phyloP scores from a whole-genome alignment of 129 eudicot genomes.

The Ambrosia artemisiifolia region DNA sequence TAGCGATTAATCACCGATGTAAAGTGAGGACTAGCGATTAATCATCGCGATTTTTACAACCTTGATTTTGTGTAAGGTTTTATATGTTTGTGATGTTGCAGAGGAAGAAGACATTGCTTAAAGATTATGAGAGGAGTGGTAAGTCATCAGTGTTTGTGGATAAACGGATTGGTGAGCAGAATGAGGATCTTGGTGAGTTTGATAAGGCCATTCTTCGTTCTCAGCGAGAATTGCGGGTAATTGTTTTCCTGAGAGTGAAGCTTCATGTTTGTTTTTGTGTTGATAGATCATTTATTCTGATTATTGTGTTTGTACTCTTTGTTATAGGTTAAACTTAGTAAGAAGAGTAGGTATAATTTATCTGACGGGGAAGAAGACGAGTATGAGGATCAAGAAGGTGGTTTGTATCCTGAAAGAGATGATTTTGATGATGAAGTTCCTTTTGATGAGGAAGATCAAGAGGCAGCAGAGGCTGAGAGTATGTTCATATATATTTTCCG shows the following conservation, averaged over 20 bases:
- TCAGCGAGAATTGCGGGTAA: conserved; percentile 88
- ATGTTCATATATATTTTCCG: conserved; percentile 19
- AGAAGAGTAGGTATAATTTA: conserved; percentile 75
- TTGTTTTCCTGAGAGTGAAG: not conserved
- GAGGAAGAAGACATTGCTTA: conserved; percentile 84
- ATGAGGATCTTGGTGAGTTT: conserved; percentile 84
- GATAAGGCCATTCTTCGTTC: conserved; percentile 87
- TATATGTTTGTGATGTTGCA: conserved; percentile 37
- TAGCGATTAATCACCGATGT: too few relatives aligned
- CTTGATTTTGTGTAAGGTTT: not conserved
- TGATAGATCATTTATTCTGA: not conserved
- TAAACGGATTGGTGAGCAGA: conserved; percentile 87
- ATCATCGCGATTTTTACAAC: too few relatives aligned
- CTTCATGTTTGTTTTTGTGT: not conserved
- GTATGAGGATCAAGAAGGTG: conserved; percentile 43
- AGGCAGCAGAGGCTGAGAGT: conserved; percentile 48
- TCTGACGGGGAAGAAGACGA: conserved; percentile 97
- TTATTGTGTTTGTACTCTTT: not conserved
- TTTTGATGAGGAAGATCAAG: conserved; percentile 55
- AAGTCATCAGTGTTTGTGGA: conserved; percentile 85
- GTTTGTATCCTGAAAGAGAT: conserved; percentile 53
- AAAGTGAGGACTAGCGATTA: too few relatives aligned
- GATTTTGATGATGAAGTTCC: conserved; percentile 87
- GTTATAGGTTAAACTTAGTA: conserved; percentile 54
- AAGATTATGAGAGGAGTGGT: conserved; percentile 78